These are phyloP conservation scores for Arthrobotrys iridis DNA, from an alignment of 2,329 filamentous ascomycete genomes.

Conservation along the genomic window DNA sequence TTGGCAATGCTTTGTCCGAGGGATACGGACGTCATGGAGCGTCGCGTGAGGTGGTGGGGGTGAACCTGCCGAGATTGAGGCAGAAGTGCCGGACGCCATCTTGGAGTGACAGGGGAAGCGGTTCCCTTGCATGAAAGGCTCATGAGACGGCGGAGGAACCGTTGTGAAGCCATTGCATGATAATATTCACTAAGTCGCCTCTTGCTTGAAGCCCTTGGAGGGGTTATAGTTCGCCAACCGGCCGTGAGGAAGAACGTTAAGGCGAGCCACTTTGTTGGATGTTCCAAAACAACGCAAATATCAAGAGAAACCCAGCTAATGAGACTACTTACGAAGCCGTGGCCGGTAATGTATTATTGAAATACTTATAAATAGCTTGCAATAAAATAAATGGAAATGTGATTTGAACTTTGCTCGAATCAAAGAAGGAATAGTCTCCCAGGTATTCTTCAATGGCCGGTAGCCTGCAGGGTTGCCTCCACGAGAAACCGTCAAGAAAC, in stretches of 20 bases:
- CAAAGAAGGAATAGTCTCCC: too few relatives aligned
- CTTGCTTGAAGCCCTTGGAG: not conserved
- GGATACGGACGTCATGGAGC: conserved; percentile 11
- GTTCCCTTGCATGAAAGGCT: conserved; percentile 33
- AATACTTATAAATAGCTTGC: too few relatives aligned
- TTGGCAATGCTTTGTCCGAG: conserved; percentile 47
- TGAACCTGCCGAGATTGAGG: conserved; percentile 42
- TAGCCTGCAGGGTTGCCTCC: too few relatives aligned
- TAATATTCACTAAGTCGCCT: conserved; percentile 3
- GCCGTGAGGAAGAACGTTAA: not conserved
- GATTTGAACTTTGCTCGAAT: too few relatives aligned
- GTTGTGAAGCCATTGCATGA: conserved; percentile 40
- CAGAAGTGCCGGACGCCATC: conserved; percentile 44
- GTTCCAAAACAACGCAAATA: conserved; percentile 31
- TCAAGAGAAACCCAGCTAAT: not conserved
- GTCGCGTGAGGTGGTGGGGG: conserved; percentile 36
- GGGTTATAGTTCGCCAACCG: conserved; percentile 3
- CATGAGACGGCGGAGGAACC: conserved; percentile 38
- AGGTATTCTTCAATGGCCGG: too few relatives aligned
- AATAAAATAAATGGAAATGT: too few relatives aligned
- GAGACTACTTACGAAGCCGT: not conserved
- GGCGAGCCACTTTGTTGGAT: conserved; percentile 31
- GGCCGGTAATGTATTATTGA: too few relatives aligned
- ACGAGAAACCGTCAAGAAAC: too few relatives aligned
- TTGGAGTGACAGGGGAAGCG: conserved; percentile 16